Evolutionary conservation across 225 moss, liverwort and hornwort genomes (phyloP), one percentile per base, ranked within the genome.

Genomic region (Polytrichum formosum): DNA sequence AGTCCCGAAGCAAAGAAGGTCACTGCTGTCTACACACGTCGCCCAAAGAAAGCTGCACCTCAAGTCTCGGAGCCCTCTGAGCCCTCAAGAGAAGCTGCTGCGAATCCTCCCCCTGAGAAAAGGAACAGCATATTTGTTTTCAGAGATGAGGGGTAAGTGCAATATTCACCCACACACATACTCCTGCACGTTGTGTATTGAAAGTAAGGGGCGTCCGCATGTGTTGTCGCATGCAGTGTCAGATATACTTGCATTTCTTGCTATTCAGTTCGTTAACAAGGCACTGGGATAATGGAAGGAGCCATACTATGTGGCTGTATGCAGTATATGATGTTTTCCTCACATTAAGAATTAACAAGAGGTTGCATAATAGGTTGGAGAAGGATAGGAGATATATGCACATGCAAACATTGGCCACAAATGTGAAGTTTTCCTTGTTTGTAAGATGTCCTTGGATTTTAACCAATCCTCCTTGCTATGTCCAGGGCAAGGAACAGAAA

Each of bases 1-100:
- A 79, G 68, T 58, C 54, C 28, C 4, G 82, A 75, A 63, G 63
- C 62, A 5, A 84, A 88, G 65, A 90, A 90, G 67, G 72, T 74
- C 19, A 82, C 84, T 33, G 79, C 90, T 61, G 91, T 93, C 2
- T 96, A 96, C 58, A 91, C 81, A 79, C 93, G 96, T 63, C 96
- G 93, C 58, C 75, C 82, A 10, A 93, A 87, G 84, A 83, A 86
- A 61, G 6, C 69, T 33, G 75, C 69, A 66, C 18, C 78, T 10
- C 66, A 76, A 74, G 29, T 23, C 72, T 66, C 69, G 20, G 68
- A 81, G 66, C 69, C 71, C 53, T 46, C 71, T 53, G 78, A 58
- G 31, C 65, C 71, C 21, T 60, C 68, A 30, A 28, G 23, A 37
- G 69, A 26, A 58, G 67, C 17, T 46, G 46, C 4, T 46, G 46